Evolutionary conservation across 345 rosid species (phyloP).

Genomic region (Brassica incana): DNA sequence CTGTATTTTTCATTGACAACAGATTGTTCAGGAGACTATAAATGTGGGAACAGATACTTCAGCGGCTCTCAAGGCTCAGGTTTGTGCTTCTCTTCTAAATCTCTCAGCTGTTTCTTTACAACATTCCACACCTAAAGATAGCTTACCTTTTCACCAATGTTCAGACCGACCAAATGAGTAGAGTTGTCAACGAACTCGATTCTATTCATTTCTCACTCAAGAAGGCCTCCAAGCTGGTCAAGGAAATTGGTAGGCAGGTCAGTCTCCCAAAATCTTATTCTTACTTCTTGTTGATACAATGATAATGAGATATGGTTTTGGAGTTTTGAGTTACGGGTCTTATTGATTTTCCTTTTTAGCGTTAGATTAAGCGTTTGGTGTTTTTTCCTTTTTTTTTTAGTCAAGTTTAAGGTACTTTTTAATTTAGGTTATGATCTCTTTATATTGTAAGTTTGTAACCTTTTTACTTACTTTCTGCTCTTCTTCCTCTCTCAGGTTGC

Average conservation of each 20-base stretch:
- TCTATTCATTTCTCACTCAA: constrained; percentile 93
- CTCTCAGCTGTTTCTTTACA: constrained; percentile 10
- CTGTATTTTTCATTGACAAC: constrained; percentile 8
- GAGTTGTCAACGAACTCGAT: constrained; percentile 94
- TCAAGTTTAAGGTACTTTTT: too few species aligned
- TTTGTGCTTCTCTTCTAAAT: constrained; percentile 25
- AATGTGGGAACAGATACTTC: constrained; percentile 89
- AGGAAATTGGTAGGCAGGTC: constrained; percentile 99
- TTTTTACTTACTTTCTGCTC: constrained; percentile 25
- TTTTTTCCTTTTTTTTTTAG: too few species aligned
- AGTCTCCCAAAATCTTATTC: constrained; percentile 39
- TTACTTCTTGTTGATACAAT: constrained; percentile 22
- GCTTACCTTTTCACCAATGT: constrained; percentile 24
- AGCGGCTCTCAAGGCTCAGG: constrained; percentile 92
- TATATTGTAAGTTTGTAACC: too few species aligned
- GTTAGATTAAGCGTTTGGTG: too few species aligned
- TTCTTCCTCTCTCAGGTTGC: constrained; percentile 65
- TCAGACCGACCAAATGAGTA: constrained; percentile 98
- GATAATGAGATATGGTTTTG: too few species aligned
- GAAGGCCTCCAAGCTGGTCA: constrained; percentile 90
- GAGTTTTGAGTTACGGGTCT: too few species aligned
- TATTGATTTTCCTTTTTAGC: too few species aligned
- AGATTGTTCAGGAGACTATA: constrained; percentile 90
- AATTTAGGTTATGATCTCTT: too few species aligned
- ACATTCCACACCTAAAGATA: constrained; percentile 17